Base-by-base conservation (phyloP, 1,284 basidiomycete genomes). In the Mixia osmundae region DNA sequence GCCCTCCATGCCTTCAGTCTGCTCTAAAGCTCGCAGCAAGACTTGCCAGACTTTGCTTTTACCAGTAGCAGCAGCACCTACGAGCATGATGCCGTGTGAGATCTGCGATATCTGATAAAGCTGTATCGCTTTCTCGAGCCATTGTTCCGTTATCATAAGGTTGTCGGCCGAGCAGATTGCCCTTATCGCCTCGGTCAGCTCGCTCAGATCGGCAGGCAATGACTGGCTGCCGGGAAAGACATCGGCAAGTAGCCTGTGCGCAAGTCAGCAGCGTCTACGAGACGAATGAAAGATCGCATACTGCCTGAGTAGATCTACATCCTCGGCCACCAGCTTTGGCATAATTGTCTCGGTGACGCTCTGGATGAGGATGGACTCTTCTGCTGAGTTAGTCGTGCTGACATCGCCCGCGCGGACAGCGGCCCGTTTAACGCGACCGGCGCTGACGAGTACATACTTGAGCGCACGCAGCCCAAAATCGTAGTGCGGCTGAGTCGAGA, bases 31-130 rank as follows among this genome's bases (percentile, higher is more conserved):
- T 3, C 72, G 69, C 8, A 97, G 66, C 2, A 99, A 65, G 28
- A 94, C 79, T 50, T 77, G 76, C 89, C 91, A 97, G 0, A 91
- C 89, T 48, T 87, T 79, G 5, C 79, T 91, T 62, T 99, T 99
- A 28, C 91, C 94, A 29, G 71, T 87, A 11, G 89, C 91, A 4
- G 94, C 91, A 1, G 89, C 74, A 2, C 91, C 91, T 34, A 99
- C 91, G 78, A 97, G 89, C 87, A 99, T 97, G 37, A 99, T 65
- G 59, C 91, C 91, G 56, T 97, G 94, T 50, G 94, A 85, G 44
- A 97, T 97, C 63, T 89, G 94, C 59, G 97, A 91, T 41, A 99
- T 95, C 57, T 95, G 91, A 57, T 95, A 97, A 10, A 99, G 67
- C 57, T 99, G 91, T 19, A 97, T 63, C 44, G 97, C 87, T 64